phyloP scores from a whole-genome alignment of 2,329 filamentous ascomycete genomes.

The Aspergillus jensenii region DNA sequence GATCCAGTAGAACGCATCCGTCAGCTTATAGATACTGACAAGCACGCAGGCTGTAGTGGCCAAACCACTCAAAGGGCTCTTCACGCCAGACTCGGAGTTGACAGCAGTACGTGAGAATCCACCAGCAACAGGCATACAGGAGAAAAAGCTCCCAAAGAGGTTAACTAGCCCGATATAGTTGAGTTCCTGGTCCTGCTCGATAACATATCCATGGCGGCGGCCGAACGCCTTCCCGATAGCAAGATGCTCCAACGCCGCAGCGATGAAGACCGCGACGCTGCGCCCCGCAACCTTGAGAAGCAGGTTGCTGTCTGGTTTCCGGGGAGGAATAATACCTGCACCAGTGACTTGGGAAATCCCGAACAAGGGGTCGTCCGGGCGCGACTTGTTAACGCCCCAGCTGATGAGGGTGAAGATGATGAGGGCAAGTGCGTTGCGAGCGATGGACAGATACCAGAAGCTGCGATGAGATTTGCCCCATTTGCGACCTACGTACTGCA shows the following conservation, averaged over 20 bases:
- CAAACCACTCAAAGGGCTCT: slow-evolving; percentile 83
- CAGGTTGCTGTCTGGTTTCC: background rate
- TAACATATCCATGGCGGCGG: slow-evolving; percentile 89
- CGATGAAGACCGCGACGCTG: background rate
- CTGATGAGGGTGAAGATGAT: background rate
- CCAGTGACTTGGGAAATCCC: background rate
- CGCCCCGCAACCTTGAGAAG: background rate
- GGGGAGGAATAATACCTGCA: background rate
- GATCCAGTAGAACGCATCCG: slow-evolving; percentile 90
- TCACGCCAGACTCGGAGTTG: slow-evolving; percentile 91
- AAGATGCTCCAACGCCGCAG: background rate
- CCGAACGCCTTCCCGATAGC: slow-evolving; percentile 96
- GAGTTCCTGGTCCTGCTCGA: slow-evolving; percentile 92
- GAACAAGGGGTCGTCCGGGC: background rate
- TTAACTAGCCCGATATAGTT: slow-evolving; percentile 91
- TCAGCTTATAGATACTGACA: slow-evolving; percentile 82
- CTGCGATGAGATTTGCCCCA: background rate
- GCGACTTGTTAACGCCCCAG: background rate
- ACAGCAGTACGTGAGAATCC: slow-evolving; percentile 96
- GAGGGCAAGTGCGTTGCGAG: background rate
- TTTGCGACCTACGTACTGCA: background rate
- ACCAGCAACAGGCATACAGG: slow-evolving; percentile 85
- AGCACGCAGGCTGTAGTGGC: slow-evolving; percentile 83
- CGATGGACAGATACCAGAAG: background rate
- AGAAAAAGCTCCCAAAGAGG: slow-evolving; percentile 83